Base-by-base conservation (phyloP, 2,329 filamentous ascomycete species). In the Graphilbum fragrans region DNA sequence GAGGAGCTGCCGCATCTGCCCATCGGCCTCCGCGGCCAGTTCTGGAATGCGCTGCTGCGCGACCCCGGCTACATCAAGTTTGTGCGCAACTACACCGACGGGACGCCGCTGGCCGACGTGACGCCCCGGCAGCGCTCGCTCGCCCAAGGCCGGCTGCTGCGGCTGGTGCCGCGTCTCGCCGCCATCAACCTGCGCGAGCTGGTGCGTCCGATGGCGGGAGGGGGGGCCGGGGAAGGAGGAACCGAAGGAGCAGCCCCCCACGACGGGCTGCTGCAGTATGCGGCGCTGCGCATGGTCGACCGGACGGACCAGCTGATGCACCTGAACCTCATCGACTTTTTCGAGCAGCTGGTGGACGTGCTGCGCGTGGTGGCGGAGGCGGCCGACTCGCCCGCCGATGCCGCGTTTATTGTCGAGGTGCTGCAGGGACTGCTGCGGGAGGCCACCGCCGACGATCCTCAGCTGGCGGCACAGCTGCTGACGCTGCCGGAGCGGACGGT, bases 31-130 rank as follows among this genome's bases (percentile, higher is more conserved):
- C 65, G 73, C 41, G 72, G 66, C 2, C 55, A 63, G 1, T 55
- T 80, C 37, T 80, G 74, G 75, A 55, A 61, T 11, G 58, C 71
- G 4, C 53, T 79, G 5, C 66, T 78, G 36, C 57, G 61, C 20
- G 62, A 70, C 36, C 55, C 53, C 1, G 56, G 64, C 12, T 54
- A 66, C 20, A 49, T 54, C 4, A 54, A 69, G n/a, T 55, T 77
- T 12, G 18, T 50, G 18, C 12, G 36, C 18, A 57, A 57, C 33
- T 57, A 66, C 45, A 52, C 55, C 48, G 43, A 48, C 1, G 57
- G 57, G 34, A 16, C 19, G 5, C 4, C 8, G 19, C 10, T 11
- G 11, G 19, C 19, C 6, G 19, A 20, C 34, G 8, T 16, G 29
- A 7, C 7, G 12, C 33, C 9, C 21, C 66, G 71, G 48, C 55